phyloP scores from a whole-genome alignment of 2,329 filamentous ascomycete species.

The Penicillium paneum region DNA sequence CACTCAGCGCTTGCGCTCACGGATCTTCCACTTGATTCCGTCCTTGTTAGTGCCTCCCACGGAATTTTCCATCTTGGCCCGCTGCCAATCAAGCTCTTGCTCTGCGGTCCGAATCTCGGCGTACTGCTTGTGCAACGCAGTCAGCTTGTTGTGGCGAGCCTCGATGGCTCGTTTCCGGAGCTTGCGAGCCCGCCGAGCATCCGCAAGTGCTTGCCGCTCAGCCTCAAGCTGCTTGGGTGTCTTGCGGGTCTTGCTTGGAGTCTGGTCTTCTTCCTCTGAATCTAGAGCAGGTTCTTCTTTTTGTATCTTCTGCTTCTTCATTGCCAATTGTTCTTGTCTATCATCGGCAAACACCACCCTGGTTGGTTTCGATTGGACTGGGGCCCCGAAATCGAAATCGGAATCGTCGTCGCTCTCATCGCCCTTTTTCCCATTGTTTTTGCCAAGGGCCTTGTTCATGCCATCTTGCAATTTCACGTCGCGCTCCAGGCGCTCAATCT shows the following conservation, averaged over 20 bases:
- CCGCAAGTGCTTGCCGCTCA: constrained; percentile 39
- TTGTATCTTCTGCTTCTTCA: constrained; percentile 24
- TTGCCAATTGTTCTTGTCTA: constrained; percentile 32
- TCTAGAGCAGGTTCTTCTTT: constrained; percentile 23
- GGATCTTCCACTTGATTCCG: constrained; percentile 62
- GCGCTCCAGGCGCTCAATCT: constrained; percentile 51
- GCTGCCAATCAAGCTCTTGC: constrained; percentile 56
- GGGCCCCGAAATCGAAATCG: constrained; percentile 23
- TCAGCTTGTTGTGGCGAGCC: constrained; percentile 49
- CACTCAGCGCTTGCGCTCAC: constrained; percentile 57
- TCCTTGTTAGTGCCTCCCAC: constrained; percentile 62
- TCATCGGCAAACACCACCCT: constrained; percentile 43
- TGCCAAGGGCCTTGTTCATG: constrained; percentile 32
- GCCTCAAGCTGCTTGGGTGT: constrained; percentile 46
- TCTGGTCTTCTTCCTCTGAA: constrained; percentile 24
- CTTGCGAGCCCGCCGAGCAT: constrained; percentile 42
- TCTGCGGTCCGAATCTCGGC: constrained; percentile 55
- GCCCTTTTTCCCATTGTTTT: constrained; percentile 20
- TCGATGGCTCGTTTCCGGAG: constrained; percentile 50
- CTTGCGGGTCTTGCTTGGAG: constrained; percentile 28
- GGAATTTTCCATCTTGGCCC: constrained; percentile 59
- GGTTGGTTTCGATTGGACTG: constrained; percentile 24
- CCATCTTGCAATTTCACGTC: constrained; percentile 44
- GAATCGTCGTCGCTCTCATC: constrained; percentile 20
- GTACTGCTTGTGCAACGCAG: constrained; percentile 53